A percentile compares a stretch with the other conserved stretches of the same genome.
phyloP scores from a whole-genome alignment of 2,329 filamentous ascomycete species.

The Aspergillus flavus region DNA sequence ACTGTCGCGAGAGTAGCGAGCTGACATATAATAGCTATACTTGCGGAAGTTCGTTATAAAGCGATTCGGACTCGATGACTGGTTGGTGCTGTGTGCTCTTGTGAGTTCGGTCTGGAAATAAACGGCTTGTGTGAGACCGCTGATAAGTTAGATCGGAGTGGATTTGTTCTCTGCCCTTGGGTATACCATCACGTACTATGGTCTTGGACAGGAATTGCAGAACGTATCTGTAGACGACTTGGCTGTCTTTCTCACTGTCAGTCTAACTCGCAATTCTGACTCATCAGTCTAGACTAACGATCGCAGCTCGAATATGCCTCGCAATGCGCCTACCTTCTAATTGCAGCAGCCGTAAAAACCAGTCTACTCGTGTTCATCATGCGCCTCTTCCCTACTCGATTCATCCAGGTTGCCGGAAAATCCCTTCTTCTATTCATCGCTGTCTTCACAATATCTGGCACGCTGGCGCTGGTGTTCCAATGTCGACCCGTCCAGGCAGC shows the following conservation, averaged over 20 bases:
- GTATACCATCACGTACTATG: conserved; percentile 18
- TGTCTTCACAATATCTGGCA: conserved; percentile 15
- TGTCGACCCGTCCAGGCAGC: conserved; percentile 16
- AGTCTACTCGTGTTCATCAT: conserved; percentile 21
- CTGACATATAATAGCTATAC: conserved; percentile 15
- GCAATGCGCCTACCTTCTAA: conserved; percentile 17
- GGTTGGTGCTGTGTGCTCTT: conserved; percentile 17
- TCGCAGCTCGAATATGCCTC: conserved; percentile 14
- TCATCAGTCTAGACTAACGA: not conserved
- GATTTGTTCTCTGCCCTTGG: conserved; percentile 19
- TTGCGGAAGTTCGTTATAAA: conserved; percentile 18
- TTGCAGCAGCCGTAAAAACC: conserved; percentile 16
- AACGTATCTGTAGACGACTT: conserved; percentile 13
- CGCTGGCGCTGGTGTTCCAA: conserved; percentile 17
- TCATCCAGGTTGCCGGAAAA: conserved; percentile 9
- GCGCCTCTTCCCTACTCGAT: conserved; percentile 19
- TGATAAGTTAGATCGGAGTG: conserved; percentile 8
- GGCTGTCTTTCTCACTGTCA: not conserved
- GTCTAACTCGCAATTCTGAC: not conserved
- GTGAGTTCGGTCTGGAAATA: conserved; percentile 6
- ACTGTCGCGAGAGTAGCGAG: not conserved
- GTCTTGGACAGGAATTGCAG: conserved; percentile 12
- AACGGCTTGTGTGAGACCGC: not conserved
- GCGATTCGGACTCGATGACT: conserved; percentile 21
- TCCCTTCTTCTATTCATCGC: conserved; percentile 17